These are phyloP conservation scores for Backusella westeae DNA, from an alignment of 192 early-diverging fungal genomes.

Conservation along the genomic window DNA sequence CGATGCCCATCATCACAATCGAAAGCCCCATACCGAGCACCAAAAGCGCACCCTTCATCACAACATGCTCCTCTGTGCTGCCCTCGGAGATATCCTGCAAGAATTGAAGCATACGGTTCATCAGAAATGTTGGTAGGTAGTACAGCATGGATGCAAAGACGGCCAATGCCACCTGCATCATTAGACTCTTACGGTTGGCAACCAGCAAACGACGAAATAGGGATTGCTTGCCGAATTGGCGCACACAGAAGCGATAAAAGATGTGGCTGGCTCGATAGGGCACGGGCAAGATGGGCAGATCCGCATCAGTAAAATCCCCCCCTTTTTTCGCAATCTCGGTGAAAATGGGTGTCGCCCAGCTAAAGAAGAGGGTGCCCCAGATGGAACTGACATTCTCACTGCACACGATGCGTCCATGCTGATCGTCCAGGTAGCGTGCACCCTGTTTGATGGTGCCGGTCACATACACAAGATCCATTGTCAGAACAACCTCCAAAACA, in stretches of 20 bases:
- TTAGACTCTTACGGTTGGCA: not conserved
- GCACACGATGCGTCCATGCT: slow-evolving; percentile 4
- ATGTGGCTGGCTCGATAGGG: slow-evolving; percentile 23
- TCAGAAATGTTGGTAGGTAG: slow-evolving; percentile 23
- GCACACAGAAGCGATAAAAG: slow-evolving; percentile 32
- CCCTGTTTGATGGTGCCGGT: slow-evolving; percentile 13
- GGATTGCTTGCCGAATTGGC: not conserved
- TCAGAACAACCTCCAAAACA: not conserved
- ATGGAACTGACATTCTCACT: slow-evolving; percentile 19
- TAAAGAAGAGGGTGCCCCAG: slow-evolving; percentile 34
- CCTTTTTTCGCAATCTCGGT: slow-evolving; percentile 63
- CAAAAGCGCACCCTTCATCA: slow-evolving; percentile 59
- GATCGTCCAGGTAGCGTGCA: slow-evolving; percentile 13
- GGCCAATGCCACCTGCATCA: not conserved
- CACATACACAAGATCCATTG: slow-evolving; percentile 13
- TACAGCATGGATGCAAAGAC: not conserved
- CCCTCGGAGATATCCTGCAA: slow-evolving; percentile 1
- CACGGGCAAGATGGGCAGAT: slow-evolving; percentile 18
- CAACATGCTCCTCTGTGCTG: not conserved
- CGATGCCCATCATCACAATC: slow-evolving; percentile 46
- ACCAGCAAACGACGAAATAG: not conserved
- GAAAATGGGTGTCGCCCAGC: slow-evolving; percentile 37
- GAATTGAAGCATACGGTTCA: slow-evolving; percentile 35
- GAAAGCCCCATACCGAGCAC: slow-evolving; percentile 48
- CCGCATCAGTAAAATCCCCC: slow-evolving; percentile 76